Conservation (phyloP, 2,329 filamentous ascomycete genomes). For the Pyricularia grisea region DNA sequence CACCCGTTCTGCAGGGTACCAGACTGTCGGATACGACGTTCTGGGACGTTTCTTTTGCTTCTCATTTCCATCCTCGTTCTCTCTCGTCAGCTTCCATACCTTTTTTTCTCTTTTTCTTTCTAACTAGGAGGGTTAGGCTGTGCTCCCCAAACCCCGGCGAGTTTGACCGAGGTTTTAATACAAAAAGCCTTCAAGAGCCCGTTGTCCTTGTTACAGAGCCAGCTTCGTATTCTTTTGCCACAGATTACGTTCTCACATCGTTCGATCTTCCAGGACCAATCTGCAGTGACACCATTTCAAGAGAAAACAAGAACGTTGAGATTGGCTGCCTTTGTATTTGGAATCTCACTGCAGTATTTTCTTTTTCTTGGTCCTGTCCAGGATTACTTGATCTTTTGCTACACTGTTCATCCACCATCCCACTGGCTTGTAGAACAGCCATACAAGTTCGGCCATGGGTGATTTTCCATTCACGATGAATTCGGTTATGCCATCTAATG, state of each 20-base stretch:
- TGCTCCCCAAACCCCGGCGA: background rate
- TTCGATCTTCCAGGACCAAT: background rate
- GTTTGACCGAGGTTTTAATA: background rate
- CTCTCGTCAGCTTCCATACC: background rate
- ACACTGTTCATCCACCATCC: background rate
- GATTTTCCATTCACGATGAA: background rate
- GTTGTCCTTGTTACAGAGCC: background rate
- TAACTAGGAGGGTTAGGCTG: background rate
- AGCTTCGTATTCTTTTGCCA: background rate
- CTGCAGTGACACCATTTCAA: background rate
- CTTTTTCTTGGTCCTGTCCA: background rate
- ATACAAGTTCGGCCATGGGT: background rate
- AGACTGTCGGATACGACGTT: conserved; percentile 1
- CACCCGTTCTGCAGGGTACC: conserved; percentile 2
- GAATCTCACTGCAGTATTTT: background rate
- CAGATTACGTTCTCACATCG: background rate
- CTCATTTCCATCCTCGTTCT: background rate
- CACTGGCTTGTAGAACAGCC: background rate
- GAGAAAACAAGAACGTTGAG: background rate
- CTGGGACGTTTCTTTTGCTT: background rate
- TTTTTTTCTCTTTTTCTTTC: background rate
- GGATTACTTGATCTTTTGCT: background rate
- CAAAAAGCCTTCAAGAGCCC: background rate
- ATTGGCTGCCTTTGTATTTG: background rate
- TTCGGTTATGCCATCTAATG: background rate